Percentiles rank a stretch among this genome's conserved stretches.
Conservation (phyloP, 2,329 filamentous ascomycete genomes). For the Dichotomopilus funicola region DNA sequence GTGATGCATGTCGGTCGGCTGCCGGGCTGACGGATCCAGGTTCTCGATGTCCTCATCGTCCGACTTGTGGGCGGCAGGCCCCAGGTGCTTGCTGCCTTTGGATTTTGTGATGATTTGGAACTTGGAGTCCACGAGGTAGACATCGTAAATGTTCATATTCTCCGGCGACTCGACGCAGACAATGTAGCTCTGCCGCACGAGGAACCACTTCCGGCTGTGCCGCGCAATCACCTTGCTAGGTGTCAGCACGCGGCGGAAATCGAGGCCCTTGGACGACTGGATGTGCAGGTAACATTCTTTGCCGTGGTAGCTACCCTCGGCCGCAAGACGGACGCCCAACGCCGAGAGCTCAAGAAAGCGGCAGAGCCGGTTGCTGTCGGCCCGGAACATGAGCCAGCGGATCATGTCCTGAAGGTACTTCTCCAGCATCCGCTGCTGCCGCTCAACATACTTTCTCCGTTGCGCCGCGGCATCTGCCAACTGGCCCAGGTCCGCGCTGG, state of each 20-base stretch:
- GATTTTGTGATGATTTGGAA: constrained; percentile 74
- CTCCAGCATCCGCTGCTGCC: constrained; percentile 78
- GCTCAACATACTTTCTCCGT: constrained; percentile 64
- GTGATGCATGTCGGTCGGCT: constrained; percentile 58
- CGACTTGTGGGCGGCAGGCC: constrained; percentile 31
- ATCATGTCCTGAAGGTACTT: constrained; percentile 91
- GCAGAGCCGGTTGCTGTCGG: constrained; percentile 91
- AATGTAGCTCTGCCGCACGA: constrained; percentile 95
- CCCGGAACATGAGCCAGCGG: constrained; percentile 90
- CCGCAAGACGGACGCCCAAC: constrained; percentile 83
- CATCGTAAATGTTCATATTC: constrained; percentile 98
- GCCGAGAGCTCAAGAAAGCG: constrained; percentile 95
- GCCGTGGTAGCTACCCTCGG: constrained; percentile 93
- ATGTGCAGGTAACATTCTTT: constrained; percentile 95
- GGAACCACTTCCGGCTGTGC: constrained; percentile 92
- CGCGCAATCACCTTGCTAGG: constrained; percentile 72
- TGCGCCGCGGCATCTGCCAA: constrained; percentile 50
- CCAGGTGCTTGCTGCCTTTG: constrained; percentile 43
- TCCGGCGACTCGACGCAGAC: constrained; percentile 98
- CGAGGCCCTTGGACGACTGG: constrained; percentile 80
- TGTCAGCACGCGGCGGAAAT: constrained; percentile 74
- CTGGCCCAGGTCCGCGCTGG: constrained; percentile 34
- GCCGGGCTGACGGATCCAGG: constrained; percentile 37
- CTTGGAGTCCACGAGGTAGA: constrained; percentile 88
- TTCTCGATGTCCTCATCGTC: constrained; percentile 31